These are phyloP conservation scores for Salvia sclarea DNA, from an alignment of 305 asterid genomes.

Conservation along the genomic window DNA sequence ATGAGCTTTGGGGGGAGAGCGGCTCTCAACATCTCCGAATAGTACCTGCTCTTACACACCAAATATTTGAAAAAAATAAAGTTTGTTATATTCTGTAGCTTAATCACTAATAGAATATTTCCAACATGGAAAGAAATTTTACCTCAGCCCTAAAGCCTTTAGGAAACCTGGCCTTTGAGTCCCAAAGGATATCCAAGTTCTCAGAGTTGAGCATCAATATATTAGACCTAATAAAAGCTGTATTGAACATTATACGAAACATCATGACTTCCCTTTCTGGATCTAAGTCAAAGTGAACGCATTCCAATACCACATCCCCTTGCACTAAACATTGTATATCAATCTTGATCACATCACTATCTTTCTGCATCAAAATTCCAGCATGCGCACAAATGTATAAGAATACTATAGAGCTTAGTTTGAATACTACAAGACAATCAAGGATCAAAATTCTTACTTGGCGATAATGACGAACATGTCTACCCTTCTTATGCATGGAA, in stretches of 20 bases:
- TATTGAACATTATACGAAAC: conserved; percentile 93
- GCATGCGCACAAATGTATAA: conserved; percentile 25
- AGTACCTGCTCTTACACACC: conserved; percentile 56
- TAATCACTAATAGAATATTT: conserved; percentile 21
- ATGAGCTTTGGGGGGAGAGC: conserved; percentile 62
- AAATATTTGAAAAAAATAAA: conserved; percentile 30
- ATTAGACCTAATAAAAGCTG: conserved; percentile 93
- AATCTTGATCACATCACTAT: conserved; percentile 91
- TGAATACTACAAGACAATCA: conserved; percentile 22
- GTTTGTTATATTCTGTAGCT: conserved; percentile 21
- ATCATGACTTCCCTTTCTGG: conserved; percentile 98
- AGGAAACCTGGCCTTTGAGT: conserved; percentile 82
- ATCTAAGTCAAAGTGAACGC: conserved; percentile 88
- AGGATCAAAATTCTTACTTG: conserved; percentile 55
- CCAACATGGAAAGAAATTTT: conserved; percentile 24
- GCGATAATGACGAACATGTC: conserved; percentile 77
- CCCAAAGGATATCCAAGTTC: conserved; percentile 93
- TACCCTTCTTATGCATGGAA: conserved; percentile 83
- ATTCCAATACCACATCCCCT: conserved; percentile 97
- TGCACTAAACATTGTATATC: conserved; percentile 97
- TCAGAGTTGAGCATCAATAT: conserved; percentile 92
- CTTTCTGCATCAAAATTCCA: conserved; percentile 64
- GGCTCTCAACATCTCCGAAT: conserved; percentile 91
- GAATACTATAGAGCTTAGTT: background rate
- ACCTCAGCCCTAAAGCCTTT: conserved; percentile 99